These are phyloP conservation scores for Aspergillus oerlinghausenensis DNA, from an alignment of 2,329 filamentous ascomycete genomes.

Conservation along the genomic window DNA sequence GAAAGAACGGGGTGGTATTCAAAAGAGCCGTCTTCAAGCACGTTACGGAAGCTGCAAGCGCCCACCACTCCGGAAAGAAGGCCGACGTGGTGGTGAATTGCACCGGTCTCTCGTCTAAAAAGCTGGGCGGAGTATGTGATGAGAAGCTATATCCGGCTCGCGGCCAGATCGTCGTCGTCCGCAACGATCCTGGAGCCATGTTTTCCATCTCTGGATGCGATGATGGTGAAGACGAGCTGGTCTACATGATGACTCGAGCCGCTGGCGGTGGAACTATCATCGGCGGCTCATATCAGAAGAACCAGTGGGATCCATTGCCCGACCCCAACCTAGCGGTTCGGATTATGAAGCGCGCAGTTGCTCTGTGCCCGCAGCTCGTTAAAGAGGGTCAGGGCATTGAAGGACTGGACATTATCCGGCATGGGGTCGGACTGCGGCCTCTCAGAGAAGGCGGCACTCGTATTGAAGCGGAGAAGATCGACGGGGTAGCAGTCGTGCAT, in stretches of 20 bases:
- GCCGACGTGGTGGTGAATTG: constrained; percentile 77
- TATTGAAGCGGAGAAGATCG: constrained; percentile 66
- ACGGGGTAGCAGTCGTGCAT: constrained; percentile 50
- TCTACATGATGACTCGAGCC: constrained; percentile 80
- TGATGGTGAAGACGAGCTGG: constrained; percentile 65
- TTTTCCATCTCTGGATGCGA: constrained; percentile 65
- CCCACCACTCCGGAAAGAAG: constrained; percentile 53
- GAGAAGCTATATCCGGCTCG: constrained; percentile 67
- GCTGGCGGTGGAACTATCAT: constrained; percentile 73
- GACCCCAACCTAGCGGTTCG: constrained; percentile 74
- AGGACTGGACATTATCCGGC: constrained; percentile 69
- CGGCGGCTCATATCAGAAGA: constrained; percentile 77
- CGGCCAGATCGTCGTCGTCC: constrained; percentile 78
- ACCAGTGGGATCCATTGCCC: constrained; percentile 72
- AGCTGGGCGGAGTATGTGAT: constrained; percentile 78
- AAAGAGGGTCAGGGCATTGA: constrained; percentile 62
- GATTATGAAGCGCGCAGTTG: constrained; percentile 68
- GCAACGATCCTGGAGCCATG: constrained; percentile 73
- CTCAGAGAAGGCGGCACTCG: constrained; percentile 68
- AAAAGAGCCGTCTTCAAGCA: constrained; percentile 63
- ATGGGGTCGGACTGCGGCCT: constrained; percentile 77
- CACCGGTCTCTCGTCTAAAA: constrained; percentile 70
- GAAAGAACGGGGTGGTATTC: constrained; percentile 65
- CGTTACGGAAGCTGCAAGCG: constrained; percentile 62
- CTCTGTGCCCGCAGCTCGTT: constrained; percentile 33